Base-by-base conservation (phyloP, 495 filamentous ascomycete genomes). In the Lepraria neglecta region DNA sequence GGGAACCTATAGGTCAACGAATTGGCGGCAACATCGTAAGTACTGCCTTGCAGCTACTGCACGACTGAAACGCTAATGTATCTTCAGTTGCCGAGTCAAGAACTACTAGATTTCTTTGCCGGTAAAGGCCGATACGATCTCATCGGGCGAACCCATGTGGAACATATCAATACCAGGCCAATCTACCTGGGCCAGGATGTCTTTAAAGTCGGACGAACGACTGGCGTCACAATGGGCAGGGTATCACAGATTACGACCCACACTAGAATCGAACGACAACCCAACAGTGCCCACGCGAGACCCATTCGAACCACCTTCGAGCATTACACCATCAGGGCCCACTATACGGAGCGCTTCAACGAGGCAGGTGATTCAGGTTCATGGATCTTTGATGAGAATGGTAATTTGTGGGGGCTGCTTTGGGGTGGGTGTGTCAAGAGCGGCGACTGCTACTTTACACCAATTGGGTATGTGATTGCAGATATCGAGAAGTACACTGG, bases 31-130 rank as follows among this genome's bases (percentile, higher is more conserved):
- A 50, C 24, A 6, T 50, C 4, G 47, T 50, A 28, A 30, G 47
- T 50, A 30, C 19, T 9, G 28, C 24, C 6, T 27, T 28, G 19
- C 4, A 30, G 4, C 47, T 17, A 14, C 4, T 12, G 7, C 11
- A 24, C 19, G 47, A 6, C 47, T 6, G 21, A 4, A 4, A 50
- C 24, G 19, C 47, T 50, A 50, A 19, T 30, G 24, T 0, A 24
- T 12, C 21, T 27, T 4, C 47, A 50, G 47, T 50, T 50, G 47
- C 47, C 47, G n/a, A 50, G n/a, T 10, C 47, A 50, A 15, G 47
- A 50, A 11, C 3, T 0, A 24, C 4, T 50, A 2, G 19, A 50
- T 12, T 2, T 3, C 7, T 1, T 5, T 4, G 21, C 6, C 2
- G 19, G 6, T 12, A 4, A 4, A 5, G 47, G 24, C 7, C 21